Conservation (phyloP, 495 filamentous ascomycete species). For the Penicillium antarcticum region DNA sequence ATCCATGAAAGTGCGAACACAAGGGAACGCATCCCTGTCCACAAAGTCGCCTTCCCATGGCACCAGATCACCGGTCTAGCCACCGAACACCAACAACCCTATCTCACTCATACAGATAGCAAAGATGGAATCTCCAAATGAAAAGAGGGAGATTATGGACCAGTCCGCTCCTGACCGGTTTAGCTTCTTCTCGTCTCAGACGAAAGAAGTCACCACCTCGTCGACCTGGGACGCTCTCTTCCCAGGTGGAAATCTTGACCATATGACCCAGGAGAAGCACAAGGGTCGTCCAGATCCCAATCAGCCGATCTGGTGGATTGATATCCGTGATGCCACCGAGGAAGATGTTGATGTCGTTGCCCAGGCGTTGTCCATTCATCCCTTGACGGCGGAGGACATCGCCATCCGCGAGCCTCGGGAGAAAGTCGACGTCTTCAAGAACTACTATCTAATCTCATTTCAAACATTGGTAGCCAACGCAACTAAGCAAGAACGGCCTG, state of each 20-base stretch:
- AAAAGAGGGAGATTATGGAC: not conserved
- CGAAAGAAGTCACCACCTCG: constrained; percentile 72
- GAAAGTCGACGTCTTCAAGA: constrained; percentile 91
- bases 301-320: constrained; percentile 79
- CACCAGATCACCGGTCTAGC: not conserved
- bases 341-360: constrained; percentile 76
- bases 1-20: not conserved
- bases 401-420: constrained; percentile 85
- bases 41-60: not conserved
- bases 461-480: constrained; percentile 71
- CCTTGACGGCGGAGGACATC: constrained; percentile 88
- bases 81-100: too few relatives aligned
- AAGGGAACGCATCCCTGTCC: not conserved
- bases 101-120: too few relatives aligned
- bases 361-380: constrained; percentile 83
- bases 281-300: constrained; percentile 14
- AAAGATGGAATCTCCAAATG: not conserved
- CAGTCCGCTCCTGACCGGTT: constrained; percentile 52
- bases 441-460: constrained; percentile 94
- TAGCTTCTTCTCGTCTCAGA: constrained; percentile 85
- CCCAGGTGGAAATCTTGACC: constrained; percentile 67
- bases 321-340: constrained; percentile 78
- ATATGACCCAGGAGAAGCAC: constrained; percentile 64
- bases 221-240: constrained; percentile 75
- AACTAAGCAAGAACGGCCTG: constrained; percentile 52